Base-by-base conservation (phyloP, 2,329 filamentous ascomycete species). In the Exophiala alcalophila region DNA sequence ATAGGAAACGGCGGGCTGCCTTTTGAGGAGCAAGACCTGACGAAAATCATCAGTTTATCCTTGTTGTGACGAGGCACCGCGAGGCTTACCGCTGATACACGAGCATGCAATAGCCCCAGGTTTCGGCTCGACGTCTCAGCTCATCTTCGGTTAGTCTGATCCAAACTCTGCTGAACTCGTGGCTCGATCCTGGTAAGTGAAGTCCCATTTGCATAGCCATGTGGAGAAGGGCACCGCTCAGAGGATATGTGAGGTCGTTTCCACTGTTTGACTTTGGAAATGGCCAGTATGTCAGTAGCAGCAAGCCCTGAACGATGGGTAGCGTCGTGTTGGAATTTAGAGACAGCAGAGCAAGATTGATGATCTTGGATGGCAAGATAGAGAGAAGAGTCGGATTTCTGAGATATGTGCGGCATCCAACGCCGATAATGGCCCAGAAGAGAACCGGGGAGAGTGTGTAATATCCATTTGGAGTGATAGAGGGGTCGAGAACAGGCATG, bases 391-490 rank as follows among this genome's bases (percentile, higher is more conserved):
- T 68, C 2, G 65, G 66, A 31, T 69, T 67, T 16, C 55, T 61
- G 1, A 55, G 29, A 37, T 65, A 69, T 3, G 60, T 60, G 6
- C 66, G 57, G 42, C 62, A 65, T 10, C 60, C 59, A 7, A 65
- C 60, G 2, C 62, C 60, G 10, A 67, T 57, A 4, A 69, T 83
- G 33, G 84, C 78, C 89, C 89, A 95, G 65, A 94, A 94, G 1
- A 95, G 75, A 10, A 95, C 72, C 3, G 82, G 81, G 36, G 88
- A 84, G 57, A 91, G 83, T 47, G 81, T 76, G 59, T 84, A 84
- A 61, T 86, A 92, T 44, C 80, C 72, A 32, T 92, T 84, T 2
- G 87, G 83, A 0, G 77, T 67, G 52, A 82, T 79, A 7, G 72
- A 61, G 4, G 59, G 57, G 26, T 68, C 64, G 1, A 69, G 55